These are phyloP conservation scores for Clitoria ternatea DNA, from an alignment of 306 rosid species.

Conservation along the genomic window DNA sequence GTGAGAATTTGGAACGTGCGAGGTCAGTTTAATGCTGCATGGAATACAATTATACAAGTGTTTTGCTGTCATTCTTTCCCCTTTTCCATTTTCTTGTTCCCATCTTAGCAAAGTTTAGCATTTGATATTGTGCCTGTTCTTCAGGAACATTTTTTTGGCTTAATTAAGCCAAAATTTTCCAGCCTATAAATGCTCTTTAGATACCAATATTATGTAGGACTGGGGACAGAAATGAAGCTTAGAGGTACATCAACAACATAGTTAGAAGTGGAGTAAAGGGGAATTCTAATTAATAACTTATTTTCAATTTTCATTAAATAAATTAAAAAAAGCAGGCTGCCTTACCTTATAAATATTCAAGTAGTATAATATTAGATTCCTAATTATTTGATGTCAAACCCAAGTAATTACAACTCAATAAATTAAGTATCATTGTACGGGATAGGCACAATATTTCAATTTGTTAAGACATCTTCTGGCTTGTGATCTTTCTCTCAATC, in stretches of 20 bases:
- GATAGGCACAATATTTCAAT: neutral
- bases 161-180: too few species aligned
- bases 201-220: neutral
- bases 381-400: neutral
- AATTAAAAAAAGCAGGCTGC: neutral
- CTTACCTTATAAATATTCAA: neutral
- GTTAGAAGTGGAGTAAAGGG: neutral
- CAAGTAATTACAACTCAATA: neutral
- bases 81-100: neutral
- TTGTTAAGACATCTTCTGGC: neutral
- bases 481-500: conserved; percentile 5
- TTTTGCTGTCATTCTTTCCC: neutral
- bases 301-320: neutral
- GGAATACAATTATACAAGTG: neutral
- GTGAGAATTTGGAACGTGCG: conserved; percentile 30
- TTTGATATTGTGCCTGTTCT: too few species aligned
- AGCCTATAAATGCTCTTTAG: too few species aligned
- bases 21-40: conserved; percentile 40
- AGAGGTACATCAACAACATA: neutral
- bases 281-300: neutral
- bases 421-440: neutral
- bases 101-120: neutral
- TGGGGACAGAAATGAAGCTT: neutral
- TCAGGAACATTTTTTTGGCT: too few species aligned
- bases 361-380: neutral